Conservation (phyloP, 345 rosid genomes). For the Cardamine chenopodiifolia region DNA sequence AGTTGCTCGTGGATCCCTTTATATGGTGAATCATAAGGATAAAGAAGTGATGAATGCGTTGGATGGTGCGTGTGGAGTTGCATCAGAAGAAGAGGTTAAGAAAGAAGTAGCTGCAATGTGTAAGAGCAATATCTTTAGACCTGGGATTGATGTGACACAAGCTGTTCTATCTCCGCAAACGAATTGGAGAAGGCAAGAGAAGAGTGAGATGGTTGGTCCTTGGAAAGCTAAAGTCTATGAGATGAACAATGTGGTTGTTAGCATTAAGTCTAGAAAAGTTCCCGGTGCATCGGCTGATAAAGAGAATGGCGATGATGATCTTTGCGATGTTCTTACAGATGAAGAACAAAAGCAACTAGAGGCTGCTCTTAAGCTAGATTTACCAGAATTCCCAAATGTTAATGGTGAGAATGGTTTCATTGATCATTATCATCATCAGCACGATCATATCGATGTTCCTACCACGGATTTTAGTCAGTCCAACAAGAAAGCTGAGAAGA, state of each 20-base stretch:
- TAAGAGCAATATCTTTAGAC: slow-evolving; percentile 87
- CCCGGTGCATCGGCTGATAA: slow-evolving; percentile 88
- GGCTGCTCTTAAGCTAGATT: slow-evolving; percentile 76
- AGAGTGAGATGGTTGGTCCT: slow-evolving; percentile 79
- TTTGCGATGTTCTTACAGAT: slow-evolving; percentile 72
- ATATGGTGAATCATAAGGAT: slow-evolving; percentile 90
- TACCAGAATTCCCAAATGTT: slow-evolving; percentile 60
- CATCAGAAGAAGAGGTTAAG: slow-evolving; percentile 81
- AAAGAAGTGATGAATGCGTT: slow-evolving; percentile 93
- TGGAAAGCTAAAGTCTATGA: slow-evolving; percentile 98
- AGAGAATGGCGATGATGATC: slow-evolving; percentile 66
- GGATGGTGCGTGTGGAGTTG: slow-evolving; percentile 83
- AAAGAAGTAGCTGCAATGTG: slow-evolving; percentile 93
- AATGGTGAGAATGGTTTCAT: slow-evolving; percentile 56
- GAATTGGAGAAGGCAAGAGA: slow-evolving; percentile 97
- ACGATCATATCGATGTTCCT: slow-evolving; percentile 69
- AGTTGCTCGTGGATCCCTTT: slow-evolving; percentile 74
- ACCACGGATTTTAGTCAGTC: slow-evolving; percentile 58
- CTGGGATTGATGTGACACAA: slow-evolving; percentile 92
- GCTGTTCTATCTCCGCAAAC: slow-evolving; percentile 87
- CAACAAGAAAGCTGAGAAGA: slow-evolving; percentile 68
- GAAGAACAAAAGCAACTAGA: slow-evolving; percentile 91
- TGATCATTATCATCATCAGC: slow-evolving; percentile 61
- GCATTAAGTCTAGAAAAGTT: slow-evolving; percentile 86
- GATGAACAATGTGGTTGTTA: slow-evolving; percentile 95